Conservation (phyloP, 192 early-diverging fungal genomes). For the Coemansia furcata region DNA sequence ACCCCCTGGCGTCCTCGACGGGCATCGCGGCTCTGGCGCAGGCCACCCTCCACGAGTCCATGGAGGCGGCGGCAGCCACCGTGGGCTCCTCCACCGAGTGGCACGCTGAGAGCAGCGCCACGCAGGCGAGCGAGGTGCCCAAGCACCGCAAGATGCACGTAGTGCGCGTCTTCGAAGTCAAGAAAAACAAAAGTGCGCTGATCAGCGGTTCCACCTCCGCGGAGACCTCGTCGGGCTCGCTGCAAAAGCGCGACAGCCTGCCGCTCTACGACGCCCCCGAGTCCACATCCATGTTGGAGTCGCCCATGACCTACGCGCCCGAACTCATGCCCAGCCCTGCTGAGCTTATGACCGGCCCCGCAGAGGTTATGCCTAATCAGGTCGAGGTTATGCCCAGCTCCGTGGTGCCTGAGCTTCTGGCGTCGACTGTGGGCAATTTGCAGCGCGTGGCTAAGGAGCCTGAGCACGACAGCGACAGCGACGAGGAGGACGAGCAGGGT, state of each 20-base stretch:
- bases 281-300: conserved; percentile 6
- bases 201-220: conserved; percentile 8
- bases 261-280: conserved; percentile 20
- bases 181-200: conserved; percentile 44
- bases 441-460: conserved; percentile 18
- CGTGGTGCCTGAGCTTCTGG: neutral
- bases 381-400: neutral
- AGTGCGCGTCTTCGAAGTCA: conserved; percentile 49
- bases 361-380: neutral
- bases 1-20: conserved; percentile 9
- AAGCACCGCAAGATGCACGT: conserved; percentile 52
- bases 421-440: conserved; percentile 13
- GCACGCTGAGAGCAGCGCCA: conserved; percentile 11
- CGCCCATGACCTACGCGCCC: neutral
- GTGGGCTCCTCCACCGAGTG: conserved; percentile 22
- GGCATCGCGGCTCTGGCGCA: neutral
- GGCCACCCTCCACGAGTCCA: conserved; percentile 1
- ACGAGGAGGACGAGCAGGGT: conserved; percentile 12
- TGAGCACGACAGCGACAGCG: conserved; percentile 18
- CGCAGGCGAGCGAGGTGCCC: neutral
- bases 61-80: conserved; percentile 23
- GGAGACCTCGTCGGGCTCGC: neutral
- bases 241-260: conserved; percentile 41
- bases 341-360: neutral
- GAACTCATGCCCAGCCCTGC: neutral